Base-by-base conservation (phyloP, 768 basidiomycete species). In the Lentinula guzmanii region DNA sequence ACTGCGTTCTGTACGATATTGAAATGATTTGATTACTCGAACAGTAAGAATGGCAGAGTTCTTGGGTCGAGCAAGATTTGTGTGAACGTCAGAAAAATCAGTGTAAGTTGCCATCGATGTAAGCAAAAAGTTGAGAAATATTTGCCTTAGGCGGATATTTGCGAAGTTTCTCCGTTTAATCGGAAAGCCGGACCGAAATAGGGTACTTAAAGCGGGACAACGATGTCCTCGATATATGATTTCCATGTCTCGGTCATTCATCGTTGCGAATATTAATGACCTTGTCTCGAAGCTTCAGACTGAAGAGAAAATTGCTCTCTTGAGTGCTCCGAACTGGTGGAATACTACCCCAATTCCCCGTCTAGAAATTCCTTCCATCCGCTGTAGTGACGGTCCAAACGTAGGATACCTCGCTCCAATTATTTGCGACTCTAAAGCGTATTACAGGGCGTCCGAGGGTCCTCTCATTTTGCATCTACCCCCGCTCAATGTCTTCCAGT, bases 1-100 rank as follows among this genome's bases (percentile, higher is more conserved):
- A 69, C 85, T 88, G 66, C 88, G 89, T 70, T 93, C 90, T 59
- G 95, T 98, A 60, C 96, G 84, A 73, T 86, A 98, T 69, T 86
- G 87, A 71, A 99, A 96, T 18, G 92, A 94, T 71, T 99, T 99
- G 77, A 99, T 92, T 64, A 98, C 82, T 35, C 96, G 87, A 53
- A 98, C 73, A 6, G 96, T 98, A 61, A 98, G 75, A 4, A 93
- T 94, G 21, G 93, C 93, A 63, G 86, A 79, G 2, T 89, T 87
- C 66, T 76, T 81, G 9, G 93, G 89, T 2, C 81, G 78, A 33
- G 85, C 78, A 58, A 82, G 76, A 74, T 89, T 94, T 46, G 87
- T 86, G 45, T 86, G 78, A 37, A 74, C 67, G 60, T 80, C 77
- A 53, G 76, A 75, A 65, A 75, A 74, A 61, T 70, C 71, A 48